Conservation (phyloP, 805 yeast genomes). For the Hanseniaspora vineae region DNA sequence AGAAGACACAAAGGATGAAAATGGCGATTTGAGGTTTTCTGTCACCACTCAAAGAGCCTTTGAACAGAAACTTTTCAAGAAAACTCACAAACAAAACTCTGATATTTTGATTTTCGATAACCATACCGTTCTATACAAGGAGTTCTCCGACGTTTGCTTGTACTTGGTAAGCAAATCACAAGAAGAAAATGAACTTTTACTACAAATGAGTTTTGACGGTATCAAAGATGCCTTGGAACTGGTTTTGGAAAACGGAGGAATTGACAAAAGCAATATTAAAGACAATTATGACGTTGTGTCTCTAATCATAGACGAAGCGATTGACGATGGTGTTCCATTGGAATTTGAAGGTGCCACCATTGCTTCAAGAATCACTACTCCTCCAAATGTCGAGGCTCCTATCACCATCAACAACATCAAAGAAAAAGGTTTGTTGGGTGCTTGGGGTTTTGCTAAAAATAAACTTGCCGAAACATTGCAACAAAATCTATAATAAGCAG, state of each 20-base stretch:
- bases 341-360: slow-evolving; percentile 83
- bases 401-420: slow-evolving; percentile 45
- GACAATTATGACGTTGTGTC: slow-evolving; percentile 79
- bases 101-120: slow-evolving; percentile 74
- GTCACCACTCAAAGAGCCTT: slow-evolving; percentile 60
- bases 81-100: slow-evolving; percentile 64
- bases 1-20: slow-evolving; percentile 11
- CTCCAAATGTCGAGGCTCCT: slow-evolving; percentile 60
- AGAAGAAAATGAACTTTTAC: slow-evolving; percentile 75
- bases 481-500: slow-evolving; percentile 24
- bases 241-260: slow-evolving; percentile 38
- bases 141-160: slow-evolving; percentile 60
- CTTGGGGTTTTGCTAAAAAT: slow-evolving; percentile 79
- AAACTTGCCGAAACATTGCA: slow-evolving; percentile 43
- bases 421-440: slow-evolving; percentile 69
- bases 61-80: slow-evolving; percentile 57
- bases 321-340: slow-evolving; percentile 86
- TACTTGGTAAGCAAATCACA: slow-evolving; percentile 42
- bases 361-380: slow-evolving; percentile 81
- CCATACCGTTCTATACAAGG: slow-evolving; percentile 76
- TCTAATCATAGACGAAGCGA: slow-evolving; percentile 79
- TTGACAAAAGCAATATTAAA: slow-evolving; percentile 67
- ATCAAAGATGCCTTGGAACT: slow-evolving; percentile 72
- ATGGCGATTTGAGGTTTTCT: slow-evolving; percentile 23
- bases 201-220: slow-evolving; percentile 64